These are phyloP conservation scores for Artemisia argyi DNA, from an alignment of 129 eudicot species.

Conservation along the genomic window DNA sequence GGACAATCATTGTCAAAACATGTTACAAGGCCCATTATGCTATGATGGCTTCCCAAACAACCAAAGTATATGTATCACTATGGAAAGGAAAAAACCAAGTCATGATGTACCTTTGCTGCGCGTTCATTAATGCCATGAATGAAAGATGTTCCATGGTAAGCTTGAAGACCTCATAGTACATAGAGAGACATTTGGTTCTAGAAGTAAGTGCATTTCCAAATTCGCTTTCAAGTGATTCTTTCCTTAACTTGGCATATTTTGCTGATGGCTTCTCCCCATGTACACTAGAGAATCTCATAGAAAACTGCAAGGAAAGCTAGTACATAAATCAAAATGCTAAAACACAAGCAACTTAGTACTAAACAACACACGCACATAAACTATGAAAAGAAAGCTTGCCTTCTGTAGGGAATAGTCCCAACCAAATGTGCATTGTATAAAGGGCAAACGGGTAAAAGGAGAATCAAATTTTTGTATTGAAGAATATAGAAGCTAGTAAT, in stretches of 20 bases:
- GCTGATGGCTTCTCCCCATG: slow-evolving; percentile 93
- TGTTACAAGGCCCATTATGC: background rate
- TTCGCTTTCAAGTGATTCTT: slow-evolving; percentile 85
- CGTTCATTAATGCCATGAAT: slow-evolving; percentile 74
- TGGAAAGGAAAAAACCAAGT: background rate
- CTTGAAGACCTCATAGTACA: slow-evolving; percentile 71
- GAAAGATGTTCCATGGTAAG: slow-evolving; percentile 67
- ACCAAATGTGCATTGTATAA: slow-evolving; percentile 15
- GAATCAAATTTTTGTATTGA: too few relatives aligned
- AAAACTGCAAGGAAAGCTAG: slow-evolving; percentile 48
- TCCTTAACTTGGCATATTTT: slow-evolving; percentile 85
- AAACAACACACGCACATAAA: slow-evolving; percentile 1
- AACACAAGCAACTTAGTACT: background rate
- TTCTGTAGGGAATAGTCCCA: slow-evolving; percentile 29
- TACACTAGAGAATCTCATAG: slow-evolving; percentile 72
- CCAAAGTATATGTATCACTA: background rate
- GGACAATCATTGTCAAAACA: background rate
- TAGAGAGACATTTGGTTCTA: slow-evolving; percentile 64
- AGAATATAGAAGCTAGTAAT: too few relatives aligned
- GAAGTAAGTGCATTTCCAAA: slow-evolving; percentile 73
- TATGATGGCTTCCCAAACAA: background rate
- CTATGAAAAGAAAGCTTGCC: slow-evolving; percentile 23
- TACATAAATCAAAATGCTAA: background rate
- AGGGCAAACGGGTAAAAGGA: too few relatives aligned
- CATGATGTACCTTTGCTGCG: slow-evolving; percentile 57